Evolutionary conservation across 352 stramenopile genomes (phyloP), one percentile per base, ranked within the genome.

Genomic region (Blastocystis sp.): DNA sequence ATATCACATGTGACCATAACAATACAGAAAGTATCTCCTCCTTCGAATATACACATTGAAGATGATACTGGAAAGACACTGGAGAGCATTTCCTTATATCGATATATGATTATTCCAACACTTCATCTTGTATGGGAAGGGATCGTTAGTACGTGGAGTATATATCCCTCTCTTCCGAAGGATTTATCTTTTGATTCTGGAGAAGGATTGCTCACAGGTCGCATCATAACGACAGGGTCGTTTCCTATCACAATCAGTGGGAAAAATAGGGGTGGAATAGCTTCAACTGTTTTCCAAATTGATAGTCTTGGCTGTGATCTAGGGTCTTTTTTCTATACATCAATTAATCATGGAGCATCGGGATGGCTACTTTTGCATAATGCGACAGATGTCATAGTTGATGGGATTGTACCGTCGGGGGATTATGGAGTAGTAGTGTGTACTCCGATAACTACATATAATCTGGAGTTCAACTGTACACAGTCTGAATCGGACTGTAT

Each of bases 401-500:
- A 61, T 8, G 23, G 23, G 13, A 4, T 3, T 13, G 50, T 80
- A 7, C 23, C 53, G 13, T 13, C n/a, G 13, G 45, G 45, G 54
- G 6, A 61, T 23, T 80, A 80, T 41, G 70, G 20, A 64, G 15
- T 80, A 15, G 70, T 80, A n/a, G n/a, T 80, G 8, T 80, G 70
- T n/a, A 4, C 63, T 11, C 43, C 70, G 11, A 9, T 54, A 15
- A 18, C 11, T 3, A 11, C 15, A 15, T 80, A 80, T 20, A 3
- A 5, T 20, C 50, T 80, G 13, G 9, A 50, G 9, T 62, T 64
- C 20, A 62, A 64, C 6, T 80, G 70, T 41, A 34, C 43, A 4
- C 8, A 64, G 15, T 20, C 59, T 15, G 39, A 45, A n/a, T 7
- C 3, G 11, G 54, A 66, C 4, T 80, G 70, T 43, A 20, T 43